phyloP scores from a whole-genome alignment of 140 eudicot species.

The Senecio squalidus region DNA sequence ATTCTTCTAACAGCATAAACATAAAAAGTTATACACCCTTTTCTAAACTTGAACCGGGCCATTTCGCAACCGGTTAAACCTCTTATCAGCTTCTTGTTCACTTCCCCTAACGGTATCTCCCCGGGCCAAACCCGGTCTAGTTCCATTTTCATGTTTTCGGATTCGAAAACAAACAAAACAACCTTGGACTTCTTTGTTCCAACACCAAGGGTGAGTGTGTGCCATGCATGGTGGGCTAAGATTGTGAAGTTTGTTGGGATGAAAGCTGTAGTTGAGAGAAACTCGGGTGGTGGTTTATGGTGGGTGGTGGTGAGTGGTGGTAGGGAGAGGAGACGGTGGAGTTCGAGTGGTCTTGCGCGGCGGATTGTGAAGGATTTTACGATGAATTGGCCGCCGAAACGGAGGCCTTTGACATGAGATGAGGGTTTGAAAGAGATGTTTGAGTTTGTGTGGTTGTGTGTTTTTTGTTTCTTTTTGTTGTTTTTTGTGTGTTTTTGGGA shows the following conservation, averaged over 20 bases:
- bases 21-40: conserved; percentile 93
- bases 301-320: conserved; percentile 33
- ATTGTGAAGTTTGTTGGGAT: conserved; percentile 93
- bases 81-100: conserved; percentile 65
- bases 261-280: conserved; percentile 72
- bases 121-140: conserved; percentile 72
- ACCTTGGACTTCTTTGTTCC: conserved; percentile 90
- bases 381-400: conserved; percentile 88
- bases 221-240: conserved; percentile 98
- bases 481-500: conserved; percentile 29
- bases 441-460: conserved; percentile 68
- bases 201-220: conserved; percentile 89
- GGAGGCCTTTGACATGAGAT: conserved; percentile 81
- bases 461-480: conserved; percentile 43
- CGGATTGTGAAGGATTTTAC: conserved; percentile 97
- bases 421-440: conserved; percentile 71
- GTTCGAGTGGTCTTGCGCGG: conserved; percentile 66
- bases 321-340: conserved; percentile 75
- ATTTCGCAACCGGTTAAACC: conserved; percentile 67
- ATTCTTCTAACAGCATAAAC: conserved; percentile 66
- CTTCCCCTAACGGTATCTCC: conserved; percentile 81
- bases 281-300: conserved; percentile 22
- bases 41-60: conserved; percentile 91
- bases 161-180: conserved; percentile 64
- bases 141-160: conserved; percentile 49